A percentile compares a stretch with the other conserved stretches of the same genome.
These are phyloP conservation scores for Solanum sparsipilum DNA, from an alignment of 257 asterid genomes.

Conservation along the genomic window DNA sequence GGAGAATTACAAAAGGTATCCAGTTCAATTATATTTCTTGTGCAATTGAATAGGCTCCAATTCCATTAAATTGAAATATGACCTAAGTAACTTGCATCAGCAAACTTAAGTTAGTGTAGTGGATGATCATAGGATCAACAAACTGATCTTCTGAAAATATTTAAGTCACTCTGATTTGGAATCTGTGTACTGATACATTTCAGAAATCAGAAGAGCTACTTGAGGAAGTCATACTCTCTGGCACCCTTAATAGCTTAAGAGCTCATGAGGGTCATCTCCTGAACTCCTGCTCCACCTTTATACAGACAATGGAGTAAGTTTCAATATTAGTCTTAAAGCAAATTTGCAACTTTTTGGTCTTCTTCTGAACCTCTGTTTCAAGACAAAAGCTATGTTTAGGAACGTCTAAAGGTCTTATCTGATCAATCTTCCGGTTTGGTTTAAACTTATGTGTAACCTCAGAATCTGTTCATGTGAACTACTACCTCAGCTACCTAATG, in stretches of 20 bases:
- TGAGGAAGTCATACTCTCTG: slow-evolving; percentile 85
- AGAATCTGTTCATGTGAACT: neutral
- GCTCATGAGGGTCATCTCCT: slow-evolving; percentile 27
- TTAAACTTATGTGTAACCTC: neutral
- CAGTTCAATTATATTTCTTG: neutral
- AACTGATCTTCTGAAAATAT: neutral
- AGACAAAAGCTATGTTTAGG: neutral
- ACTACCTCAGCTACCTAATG: neutral
- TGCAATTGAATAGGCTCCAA: neutral
- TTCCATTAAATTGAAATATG: neutral
- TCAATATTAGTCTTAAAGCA: neutral
- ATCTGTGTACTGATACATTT: slow-evolving; percentile 19
- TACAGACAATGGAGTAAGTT: slow-evolving; percentile 66
- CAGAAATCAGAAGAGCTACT: slow-evolving; percentile 90
- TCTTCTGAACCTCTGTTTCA: neutral
- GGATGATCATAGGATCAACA: neutral
- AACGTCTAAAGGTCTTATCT: neutral
- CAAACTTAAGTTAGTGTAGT: neutral
- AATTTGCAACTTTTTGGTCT: neutral
- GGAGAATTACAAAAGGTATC: slow-evolving; percentile 91
- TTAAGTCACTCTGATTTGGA: neutral
- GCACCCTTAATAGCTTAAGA: slow-evolving; percentile 76
- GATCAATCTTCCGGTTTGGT: neutral
- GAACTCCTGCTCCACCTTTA: slow-evolving; percentile 77
- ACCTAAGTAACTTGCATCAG: neutral